Percentiles rank a stretch among this genome's conserved stretches.
Conservation (phyloP, 331 rosid genomes). For the Phaseolus coccineus region DNA sequence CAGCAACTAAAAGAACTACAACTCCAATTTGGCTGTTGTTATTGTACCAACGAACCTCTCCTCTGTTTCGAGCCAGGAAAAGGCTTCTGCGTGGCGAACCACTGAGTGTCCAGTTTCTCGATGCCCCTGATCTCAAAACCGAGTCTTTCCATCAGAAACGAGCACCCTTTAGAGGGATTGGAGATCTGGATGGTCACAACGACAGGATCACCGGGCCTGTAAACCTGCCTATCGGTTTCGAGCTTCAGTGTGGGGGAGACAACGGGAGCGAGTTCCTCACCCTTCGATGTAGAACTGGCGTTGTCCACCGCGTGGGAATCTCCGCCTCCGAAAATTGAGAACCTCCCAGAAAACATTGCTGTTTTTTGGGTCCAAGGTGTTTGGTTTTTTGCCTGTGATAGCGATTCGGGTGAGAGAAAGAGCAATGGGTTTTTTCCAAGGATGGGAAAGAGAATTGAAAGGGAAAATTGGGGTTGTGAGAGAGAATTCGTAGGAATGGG, state of each 20-base stretch:
- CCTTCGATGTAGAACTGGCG: conserved; percentile 11
- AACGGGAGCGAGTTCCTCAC: conserved; percentile 37
- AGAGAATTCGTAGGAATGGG: conserved; percentile 17
- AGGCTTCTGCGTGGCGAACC: conserved; percentile 92
- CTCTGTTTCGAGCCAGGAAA: conserved; percentile 78
- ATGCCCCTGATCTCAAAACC: conserved; percentile 85
- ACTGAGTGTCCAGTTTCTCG: conserved; percentile 87
- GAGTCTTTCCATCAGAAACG: conserved; percentile 79
- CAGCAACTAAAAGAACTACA: conserved; percentile 8
- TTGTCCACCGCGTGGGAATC: conserved; percentile 48
- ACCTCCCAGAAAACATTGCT: conserved; percentile 67
- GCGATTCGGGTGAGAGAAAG: neutral
- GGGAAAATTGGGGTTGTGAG: neutral
- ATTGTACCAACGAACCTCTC: conserved; percentile 61
- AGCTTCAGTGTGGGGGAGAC: conserved; percentile 75
- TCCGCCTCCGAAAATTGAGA: conserved; percentile 73
- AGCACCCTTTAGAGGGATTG: conserved; percentile 54
- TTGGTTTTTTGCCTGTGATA: neutral
- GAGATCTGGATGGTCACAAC: conserved; percentile 77
- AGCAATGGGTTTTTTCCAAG: neutral
- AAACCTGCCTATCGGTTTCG: conserved; percentile 79
- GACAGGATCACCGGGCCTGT: conserved; percentile 90
- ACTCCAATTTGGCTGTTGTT: neutral
- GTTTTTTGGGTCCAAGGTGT: neutral
- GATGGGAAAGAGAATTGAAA: conserved; percentile 18